Evolutionary conservation across 768 basidiomycete genomes (phyloP).

Genomic region (Lentinula boryana): DNA sequence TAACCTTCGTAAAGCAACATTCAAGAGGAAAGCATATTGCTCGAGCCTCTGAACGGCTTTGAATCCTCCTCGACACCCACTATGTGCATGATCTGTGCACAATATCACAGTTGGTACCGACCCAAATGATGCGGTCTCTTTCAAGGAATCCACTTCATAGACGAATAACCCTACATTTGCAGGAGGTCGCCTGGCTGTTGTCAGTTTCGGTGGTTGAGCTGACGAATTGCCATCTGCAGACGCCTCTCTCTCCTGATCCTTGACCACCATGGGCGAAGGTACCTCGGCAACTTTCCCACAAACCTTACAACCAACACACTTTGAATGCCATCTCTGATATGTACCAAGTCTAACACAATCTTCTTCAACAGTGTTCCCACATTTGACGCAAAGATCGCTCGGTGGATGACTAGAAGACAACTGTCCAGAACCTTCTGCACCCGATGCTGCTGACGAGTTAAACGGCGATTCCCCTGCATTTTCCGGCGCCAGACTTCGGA

Average conservation of each 20-base stretch:
- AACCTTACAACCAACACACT: constrained; percentile 78
- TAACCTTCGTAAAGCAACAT: constrained; percentile 88
- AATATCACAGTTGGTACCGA: constrained; percentile 67
- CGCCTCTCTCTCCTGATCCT: constrained; percentile 21
- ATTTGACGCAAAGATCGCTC: constrained; percentile 88
- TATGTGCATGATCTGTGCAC: constrained; percentile 73
- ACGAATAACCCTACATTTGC: constrained; percentile 77
- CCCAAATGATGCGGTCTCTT: constrained; percentile 66
- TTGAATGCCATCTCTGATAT: constrained; percentile 96
- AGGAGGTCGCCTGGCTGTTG: constrained; percentile 65
- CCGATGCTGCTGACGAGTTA: constrained; percentile 12
- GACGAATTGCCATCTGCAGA: constrained; percentile 22
- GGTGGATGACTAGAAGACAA: constrained; percentile 65
- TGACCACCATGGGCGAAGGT: constrained; percentile 17
- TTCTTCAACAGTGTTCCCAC: constrained; percentile 89
- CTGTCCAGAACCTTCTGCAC: constrained; percentile 24
- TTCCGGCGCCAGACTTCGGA: constrained; percentile 86
- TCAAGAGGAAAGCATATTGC: constrained; percentile 95
- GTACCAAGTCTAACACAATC: constrained; percentile 94
- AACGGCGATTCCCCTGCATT: constrained; percentile 88
- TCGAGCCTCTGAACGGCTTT: constrained; percentile 90
- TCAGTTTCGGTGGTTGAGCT: constrained; percentile 47
- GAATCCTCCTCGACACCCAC: constrained; percentile 69
- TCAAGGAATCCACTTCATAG: constrained; percentile 65
- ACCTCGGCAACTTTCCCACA: constrained; percentile 78